These are phyloP conservation scores for Petrea volubilis DNA, from an alignment of 257 asterid species.

Conservation along the genomic window DNA sequence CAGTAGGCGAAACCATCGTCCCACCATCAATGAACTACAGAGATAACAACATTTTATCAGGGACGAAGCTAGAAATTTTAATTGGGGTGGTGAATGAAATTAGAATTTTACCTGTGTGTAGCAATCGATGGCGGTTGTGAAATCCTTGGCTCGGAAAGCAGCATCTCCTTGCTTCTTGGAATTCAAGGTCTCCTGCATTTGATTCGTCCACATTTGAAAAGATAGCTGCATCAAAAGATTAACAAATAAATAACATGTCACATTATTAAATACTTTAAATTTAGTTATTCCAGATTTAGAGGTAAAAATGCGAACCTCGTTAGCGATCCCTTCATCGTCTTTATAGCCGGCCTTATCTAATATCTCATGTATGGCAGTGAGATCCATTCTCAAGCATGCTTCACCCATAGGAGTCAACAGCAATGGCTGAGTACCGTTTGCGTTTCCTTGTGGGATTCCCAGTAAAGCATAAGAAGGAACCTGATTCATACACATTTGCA, in stretches of 20 bases:
- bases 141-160: conserved; percentile 89
- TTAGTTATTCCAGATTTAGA: too few species aligned
- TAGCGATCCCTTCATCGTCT: conserved; percentile 88
- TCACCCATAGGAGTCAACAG: conserved; percentile 83
- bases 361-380: conserved; percentile 83
- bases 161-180: conserved; percentile 94
- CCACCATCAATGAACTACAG: conserved; percentile 86
- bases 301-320: conserved; percentile 62
- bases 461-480: conserved; percentile 81
- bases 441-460: conserved; percentile 66
- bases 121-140: conserved; percentile 72
- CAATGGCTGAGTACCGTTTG: conserved; percentile 27
- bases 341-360: conserved; percentile 80
- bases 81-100: not conserved
- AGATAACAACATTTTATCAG: not conserved
- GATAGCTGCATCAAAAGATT: conserved; percentile 66
- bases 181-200: conserved; percentile 89
- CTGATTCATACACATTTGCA: conserved; percentile 32
- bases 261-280: too few species aligned
- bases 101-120: conserved; percentile 60
- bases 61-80: not conserved
- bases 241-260: not conserved
- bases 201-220: conserved; percentile 96
- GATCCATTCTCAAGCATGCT: conserved; percentile 93
- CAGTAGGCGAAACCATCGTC: conserved; percentile 86